A percentile compares a stretch with the other conserved stretches of the same genome.
Evolutionary conservation across 1,284 basidiomycete species (phyloP).

Genomic region (Amylostereum areolatum): DNA sequence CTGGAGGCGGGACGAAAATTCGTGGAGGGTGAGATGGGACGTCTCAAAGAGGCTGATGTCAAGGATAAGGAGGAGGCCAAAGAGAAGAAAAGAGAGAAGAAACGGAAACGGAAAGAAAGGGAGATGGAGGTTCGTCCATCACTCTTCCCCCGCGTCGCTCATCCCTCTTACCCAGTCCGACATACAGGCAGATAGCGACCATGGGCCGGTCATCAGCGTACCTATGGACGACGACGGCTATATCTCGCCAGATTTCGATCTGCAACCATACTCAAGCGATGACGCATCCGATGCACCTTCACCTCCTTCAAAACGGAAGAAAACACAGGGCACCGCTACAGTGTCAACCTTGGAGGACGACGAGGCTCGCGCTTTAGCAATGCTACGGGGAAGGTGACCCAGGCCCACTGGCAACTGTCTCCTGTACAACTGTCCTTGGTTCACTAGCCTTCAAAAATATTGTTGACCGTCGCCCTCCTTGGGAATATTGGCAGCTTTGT

Average conservation of each 20-base stretch:
- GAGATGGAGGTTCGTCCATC: slow-evolving; percentile 54
- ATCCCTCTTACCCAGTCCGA: slow-evolving; percentile 2
- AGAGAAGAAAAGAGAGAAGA: slow-evolving; percentile 83
- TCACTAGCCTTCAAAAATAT: neutral
- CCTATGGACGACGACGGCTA: slow-evolving; percentile 59
- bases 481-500: no score
- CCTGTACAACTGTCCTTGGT: neutral
- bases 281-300: slow-evolving; percentile 29
- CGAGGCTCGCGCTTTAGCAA: slow-evolving; percentile 42
- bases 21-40: slow-evolving; percentile 66
- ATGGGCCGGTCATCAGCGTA: slow-evolving; percentile 26
- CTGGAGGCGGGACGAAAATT: slow-evolving; percentile 65
- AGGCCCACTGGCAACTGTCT: neutral
- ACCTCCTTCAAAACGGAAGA: slow-evolving; percentile 19
- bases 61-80: slow-evolving; percentile 78
- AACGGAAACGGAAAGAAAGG: slow-evolving; percentile 81
- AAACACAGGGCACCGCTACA: neutral
- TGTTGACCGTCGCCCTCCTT: no score
- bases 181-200: slow-evolving; percentile 17
- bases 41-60: slow-evolving; percentile 68
- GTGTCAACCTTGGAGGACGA: slow-evolving; percentile 37
- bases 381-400: slow-evolving; percentile 24
- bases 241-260: slow-evolving; percentile 66
- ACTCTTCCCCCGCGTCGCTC: slow-evolving; percentile 5
- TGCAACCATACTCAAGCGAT: slow-evolving; percentile 42